Evolutionary conservation across 257 asterid species (phyloP).

Genomic region (Anisodus acutangulus): DNA sequence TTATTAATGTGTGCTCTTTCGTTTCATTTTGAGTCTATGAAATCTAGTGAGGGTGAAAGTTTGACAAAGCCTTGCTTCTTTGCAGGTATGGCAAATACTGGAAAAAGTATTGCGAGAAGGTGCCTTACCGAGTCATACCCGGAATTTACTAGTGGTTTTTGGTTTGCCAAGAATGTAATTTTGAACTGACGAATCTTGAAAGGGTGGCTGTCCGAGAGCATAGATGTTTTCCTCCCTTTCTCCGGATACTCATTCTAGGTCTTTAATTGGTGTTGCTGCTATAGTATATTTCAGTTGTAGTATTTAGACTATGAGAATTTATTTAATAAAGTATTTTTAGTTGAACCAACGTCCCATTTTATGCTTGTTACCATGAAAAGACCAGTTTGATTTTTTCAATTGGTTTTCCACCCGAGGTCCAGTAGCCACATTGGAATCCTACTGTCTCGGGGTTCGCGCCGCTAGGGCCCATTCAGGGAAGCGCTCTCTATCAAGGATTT

Average conservation of each 20-base stretch:
- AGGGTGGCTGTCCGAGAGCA: neutral
- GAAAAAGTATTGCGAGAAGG: slow-evolving; percentile 91
- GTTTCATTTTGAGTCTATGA: neutral
- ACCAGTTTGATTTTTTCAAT: neutral
- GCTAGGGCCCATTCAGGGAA: too few relatives aligned
- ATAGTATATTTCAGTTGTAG: neutral
- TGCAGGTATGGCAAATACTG: slow-evolving; percentile 93
- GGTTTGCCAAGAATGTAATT: slow-evolving; percentile 11
- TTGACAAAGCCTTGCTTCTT: slow-evolving; percentile 26
- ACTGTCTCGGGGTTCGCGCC: too few relatives aligned
- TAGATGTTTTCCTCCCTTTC: neutral
- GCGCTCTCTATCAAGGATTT: too few relatives aligned
- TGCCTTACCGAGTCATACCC: slow-evolving; percentile 70
- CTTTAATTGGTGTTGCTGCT: neutral
- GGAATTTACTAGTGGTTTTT: slow-evolving; percentile 65
- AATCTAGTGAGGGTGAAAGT: neutral
- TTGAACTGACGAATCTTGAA: neutral
- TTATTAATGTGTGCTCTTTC: neutral
- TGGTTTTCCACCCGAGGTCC: too few relatives aligned
- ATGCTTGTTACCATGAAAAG: neutral
- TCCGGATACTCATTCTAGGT: neutral
- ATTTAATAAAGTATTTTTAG: neutral
- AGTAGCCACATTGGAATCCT: too few relatives aligned
- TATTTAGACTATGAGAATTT: neutral
- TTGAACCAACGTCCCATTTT: slow-evolving; percentile 10